A percentile compares a stretch with the other conserved stretches of the same genome.
Conservation (phyloP, 805 yeast species). For the Saccharomycopsis guyanensis region DNA sequence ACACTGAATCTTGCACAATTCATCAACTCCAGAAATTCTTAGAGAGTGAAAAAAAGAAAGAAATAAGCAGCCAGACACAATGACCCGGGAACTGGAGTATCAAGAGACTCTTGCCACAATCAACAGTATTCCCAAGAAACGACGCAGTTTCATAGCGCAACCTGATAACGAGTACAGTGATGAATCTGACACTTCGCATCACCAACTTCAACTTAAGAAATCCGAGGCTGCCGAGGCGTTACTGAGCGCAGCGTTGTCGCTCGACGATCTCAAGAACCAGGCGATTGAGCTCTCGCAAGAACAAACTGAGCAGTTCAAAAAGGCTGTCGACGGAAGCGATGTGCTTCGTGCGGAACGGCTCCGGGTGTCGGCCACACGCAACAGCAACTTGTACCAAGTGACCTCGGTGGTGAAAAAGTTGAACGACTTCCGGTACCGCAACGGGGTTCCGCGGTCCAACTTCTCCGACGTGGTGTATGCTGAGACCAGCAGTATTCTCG, state of each 20-base stretch:
- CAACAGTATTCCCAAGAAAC: neutral
- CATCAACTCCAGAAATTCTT: too few relatives aligned
- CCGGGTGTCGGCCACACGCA: conserved; percentile 12
- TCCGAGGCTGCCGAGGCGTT: neutral
- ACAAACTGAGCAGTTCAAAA: neutral
- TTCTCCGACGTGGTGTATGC: conserved; percentile 25
- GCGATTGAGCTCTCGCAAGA: conserved; percentile 4
- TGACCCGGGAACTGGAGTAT: too few relatives aligned
- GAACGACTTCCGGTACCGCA: conserved; percentile 18
- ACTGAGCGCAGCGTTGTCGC: neutral
- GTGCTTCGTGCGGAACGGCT: conserved; percentile 1
- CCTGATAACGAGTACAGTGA: conserved; percentile 2
- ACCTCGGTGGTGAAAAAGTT: neutral
- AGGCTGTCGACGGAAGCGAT: conserved; percentile 21
- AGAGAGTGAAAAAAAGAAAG: neutral
- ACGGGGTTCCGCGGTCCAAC: conserved; percentile 25
- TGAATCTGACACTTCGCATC: neutral
- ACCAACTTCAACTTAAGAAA: neutral
- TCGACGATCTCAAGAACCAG: conserved; percentile 1
- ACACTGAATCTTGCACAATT: too few relatives aligned
- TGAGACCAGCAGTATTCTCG: conserved; percentile 23
- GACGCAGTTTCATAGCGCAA: conserved; percentile 1
- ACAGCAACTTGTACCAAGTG: neutral
- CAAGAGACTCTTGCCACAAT: neutral
- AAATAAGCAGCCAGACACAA: too few relatives aligned